A percentile compares a stretch with the other conserved stretches of the same genome.
phyloP scores from a whole-genome alignment of 441 rosid genomes.

The Erodium moschatum region DNA sequence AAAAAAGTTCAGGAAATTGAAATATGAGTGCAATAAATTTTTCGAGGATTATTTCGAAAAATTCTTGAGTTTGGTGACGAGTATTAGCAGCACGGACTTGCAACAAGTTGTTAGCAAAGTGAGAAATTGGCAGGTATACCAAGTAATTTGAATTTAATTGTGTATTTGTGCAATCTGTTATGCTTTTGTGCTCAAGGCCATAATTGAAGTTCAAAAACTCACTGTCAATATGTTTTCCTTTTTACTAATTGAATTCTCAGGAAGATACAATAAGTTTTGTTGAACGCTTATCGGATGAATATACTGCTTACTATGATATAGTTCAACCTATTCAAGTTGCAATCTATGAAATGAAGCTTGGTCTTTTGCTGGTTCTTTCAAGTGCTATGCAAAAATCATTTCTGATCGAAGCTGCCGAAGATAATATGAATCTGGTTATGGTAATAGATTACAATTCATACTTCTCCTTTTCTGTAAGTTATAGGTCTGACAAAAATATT shows the following conservation, averaged over 20 bases:
- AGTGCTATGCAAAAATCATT: constrained; percentile 35
- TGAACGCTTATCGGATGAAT: constrained; percentile 53
- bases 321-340: constrained; percentile 92
- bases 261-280: constrained; percentile 64
- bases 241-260: constrained; percentile 35
- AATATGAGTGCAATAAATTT: constrained; percentile 60
- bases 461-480: constrained; percentile 4
- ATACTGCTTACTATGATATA: constrained; percentile 60
- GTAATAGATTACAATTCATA: constrained; percentile 29
- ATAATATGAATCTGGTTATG: constrained; percentile 47
- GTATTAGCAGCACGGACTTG: constrained; percentile 36
- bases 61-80: constrained; percentile 35
- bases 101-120: constrained; percentile 46
- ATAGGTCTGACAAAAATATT: constrained; percentile 22
- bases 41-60: constrained; percentile 28
- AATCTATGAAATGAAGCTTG: constrained; percentile 83
- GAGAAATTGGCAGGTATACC: constrained; percentile 77
- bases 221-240: neutral
- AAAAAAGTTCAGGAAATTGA: constrained; percentile 52
- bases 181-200: constrained; percentile 3
- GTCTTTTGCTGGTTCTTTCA: constrained; percentile 58
- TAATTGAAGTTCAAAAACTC: neutral
- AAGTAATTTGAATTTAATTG: constrained; percentile 5
- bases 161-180: neutral
- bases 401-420: constrained; percentile 35